Conservation (phyloP, 345 rosid genomes). For the Populus ilicifolia region DNA sequence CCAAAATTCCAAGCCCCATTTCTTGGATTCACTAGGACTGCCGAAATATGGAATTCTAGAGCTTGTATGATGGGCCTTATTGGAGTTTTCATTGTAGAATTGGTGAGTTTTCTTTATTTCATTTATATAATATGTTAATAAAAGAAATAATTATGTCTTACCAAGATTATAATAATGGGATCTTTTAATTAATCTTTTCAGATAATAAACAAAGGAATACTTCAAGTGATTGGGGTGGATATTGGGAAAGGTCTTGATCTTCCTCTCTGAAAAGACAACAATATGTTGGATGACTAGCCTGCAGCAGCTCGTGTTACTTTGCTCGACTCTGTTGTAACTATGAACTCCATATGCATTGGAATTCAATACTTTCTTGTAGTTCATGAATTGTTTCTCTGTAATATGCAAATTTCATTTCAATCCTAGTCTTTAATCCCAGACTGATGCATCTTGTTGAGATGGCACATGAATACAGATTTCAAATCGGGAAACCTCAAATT, state of each 20-base stretch:
- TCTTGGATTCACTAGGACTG: constrained; percentile 74
- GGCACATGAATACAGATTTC: too few species aligned
- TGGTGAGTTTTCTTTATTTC: constrained; percentile 37
- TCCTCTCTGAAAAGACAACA: constrained; percentile 50
- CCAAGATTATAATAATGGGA: background rate
- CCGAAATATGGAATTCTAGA: constrained; percentile 88
- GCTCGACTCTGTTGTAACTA: too few species aligned
- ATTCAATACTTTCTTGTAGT: background rate
- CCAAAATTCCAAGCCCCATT: constrained; percentile 64
- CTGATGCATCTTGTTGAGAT: too few species aligned
- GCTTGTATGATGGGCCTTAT: constrained; percentile 89
- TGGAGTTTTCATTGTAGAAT: constrained; percentile 62
- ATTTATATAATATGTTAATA: background rate
- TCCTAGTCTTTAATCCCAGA: background rate
- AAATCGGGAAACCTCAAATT: too few species aligned
- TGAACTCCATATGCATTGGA: too few species aligned
- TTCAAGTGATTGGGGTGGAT: constrained; percentile 70
- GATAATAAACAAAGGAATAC: constrained; percentile 74
- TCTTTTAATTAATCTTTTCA: constrained; percentile 21
- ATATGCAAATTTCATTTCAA: background rate
- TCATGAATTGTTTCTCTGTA: background rate
- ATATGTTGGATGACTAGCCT: too few species aligned
- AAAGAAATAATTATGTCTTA: background rate
- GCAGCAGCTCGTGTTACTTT: too few species aligned
- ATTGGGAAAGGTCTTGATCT: constrained; percentile 80